These are phyloP conservation scores for Penicillium antarcticum DNA, from an alignment of 495 filamentous ascomycete species.

Conservation along the genomic window DNA sequence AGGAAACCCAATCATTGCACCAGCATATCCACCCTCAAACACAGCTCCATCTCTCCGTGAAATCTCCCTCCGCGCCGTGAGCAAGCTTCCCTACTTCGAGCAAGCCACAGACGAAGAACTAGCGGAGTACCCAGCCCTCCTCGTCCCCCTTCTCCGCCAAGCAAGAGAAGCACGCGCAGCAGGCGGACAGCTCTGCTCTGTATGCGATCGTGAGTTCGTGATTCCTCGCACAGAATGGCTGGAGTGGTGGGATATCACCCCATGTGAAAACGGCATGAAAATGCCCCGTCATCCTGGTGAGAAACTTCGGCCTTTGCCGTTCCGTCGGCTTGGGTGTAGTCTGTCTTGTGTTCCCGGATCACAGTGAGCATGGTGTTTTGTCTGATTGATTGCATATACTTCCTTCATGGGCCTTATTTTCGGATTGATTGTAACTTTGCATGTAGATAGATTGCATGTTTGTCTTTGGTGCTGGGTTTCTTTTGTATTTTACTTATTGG, in stretches of 20 bases:
- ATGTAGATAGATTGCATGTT: constrained; percentile 1
- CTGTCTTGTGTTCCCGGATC: constrained; percentile 54
- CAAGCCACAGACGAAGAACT: constrained; percentile 38
- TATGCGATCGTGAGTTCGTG: constrained; percentile 56
- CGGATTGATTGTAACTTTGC: neutral
- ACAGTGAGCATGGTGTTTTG: constrained; percentile 1
- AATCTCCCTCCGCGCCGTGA: constrained; percentile 49
- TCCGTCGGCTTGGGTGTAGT: constrained; percentile 62
- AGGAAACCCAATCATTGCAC: constrained; percentile 27
- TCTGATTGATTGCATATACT: neutral
- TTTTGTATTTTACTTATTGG: neutral
- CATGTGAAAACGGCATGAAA: constrained; percentile 45
- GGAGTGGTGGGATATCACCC: constrained; percentile 64
- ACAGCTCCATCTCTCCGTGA: constrained; percentile 56
- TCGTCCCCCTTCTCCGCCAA: constrained; percentile 37
- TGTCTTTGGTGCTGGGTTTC: neutral
- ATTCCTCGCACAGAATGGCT: constrained; percentile 66
- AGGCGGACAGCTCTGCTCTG: constrained; percentile 56
- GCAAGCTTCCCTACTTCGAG: constrained; percentile 40
- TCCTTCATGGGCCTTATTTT: neutral
- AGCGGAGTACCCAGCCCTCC: constrained; percentile 36
- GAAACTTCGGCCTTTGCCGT: constrained; percentile 52
- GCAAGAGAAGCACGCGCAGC: constrained; percentile 42
- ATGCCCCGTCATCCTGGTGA: constrained; percentile 33
- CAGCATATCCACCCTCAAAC: constrained; percentile 1